These are phyloP conservation scores for Mrakia hoshinonis DNA, from an alignment of 768 basidiomycete genomes.

Conservation along the genomic window DNA sequence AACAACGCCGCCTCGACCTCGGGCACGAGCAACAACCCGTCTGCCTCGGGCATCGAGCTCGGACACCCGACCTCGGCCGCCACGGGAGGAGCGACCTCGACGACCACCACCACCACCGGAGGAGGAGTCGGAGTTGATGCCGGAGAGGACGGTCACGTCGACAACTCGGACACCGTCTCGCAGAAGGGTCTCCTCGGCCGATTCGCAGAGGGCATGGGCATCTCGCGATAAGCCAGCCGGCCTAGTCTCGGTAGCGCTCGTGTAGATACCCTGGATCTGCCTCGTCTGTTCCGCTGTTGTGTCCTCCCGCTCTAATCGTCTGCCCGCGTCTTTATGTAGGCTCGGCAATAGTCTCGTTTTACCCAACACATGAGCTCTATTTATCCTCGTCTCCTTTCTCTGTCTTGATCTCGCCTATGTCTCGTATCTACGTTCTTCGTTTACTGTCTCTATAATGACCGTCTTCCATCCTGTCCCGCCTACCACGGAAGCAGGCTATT, in stretches of 20 bases:
- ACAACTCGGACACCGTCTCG: not conserved
- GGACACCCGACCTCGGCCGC: slow-evolving; percentile 13
- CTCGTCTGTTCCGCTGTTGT: not conserved
- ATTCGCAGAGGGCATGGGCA: slow-evolving; percentile 19
- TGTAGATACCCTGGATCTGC: not conserved
- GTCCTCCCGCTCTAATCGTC: not conserved
- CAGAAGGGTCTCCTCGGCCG: slow-evolving; percentile 19
- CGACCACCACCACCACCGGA: not conserved
- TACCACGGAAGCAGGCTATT: not conserved
- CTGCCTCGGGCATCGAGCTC: not conserved
- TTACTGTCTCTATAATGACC: not conserved
- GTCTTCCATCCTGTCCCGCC: no score
- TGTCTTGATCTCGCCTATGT: not conserved
- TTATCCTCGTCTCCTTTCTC: not conserved
- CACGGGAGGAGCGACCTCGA: not conserved
- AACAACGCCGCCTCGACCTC: slow-evolving; percentile 7
- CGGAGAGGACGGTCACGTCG: not conserved
- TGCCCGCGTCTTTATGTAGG: not conserved
- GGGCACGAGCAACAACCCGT: not conserved
- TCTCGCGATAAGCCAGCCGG: not conserved
- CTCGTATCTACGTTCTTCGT: not conserved
- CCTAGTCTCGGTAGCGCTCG: not conserved
- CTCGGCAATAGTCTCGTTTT: not conserved
- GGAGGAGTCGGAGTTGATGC: not conserved
- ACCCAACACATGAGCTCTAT: not conserved